phyloP scores from a whole-genome alignment of 768 basidiomycete species.

The Collybia sordida region DNA sequence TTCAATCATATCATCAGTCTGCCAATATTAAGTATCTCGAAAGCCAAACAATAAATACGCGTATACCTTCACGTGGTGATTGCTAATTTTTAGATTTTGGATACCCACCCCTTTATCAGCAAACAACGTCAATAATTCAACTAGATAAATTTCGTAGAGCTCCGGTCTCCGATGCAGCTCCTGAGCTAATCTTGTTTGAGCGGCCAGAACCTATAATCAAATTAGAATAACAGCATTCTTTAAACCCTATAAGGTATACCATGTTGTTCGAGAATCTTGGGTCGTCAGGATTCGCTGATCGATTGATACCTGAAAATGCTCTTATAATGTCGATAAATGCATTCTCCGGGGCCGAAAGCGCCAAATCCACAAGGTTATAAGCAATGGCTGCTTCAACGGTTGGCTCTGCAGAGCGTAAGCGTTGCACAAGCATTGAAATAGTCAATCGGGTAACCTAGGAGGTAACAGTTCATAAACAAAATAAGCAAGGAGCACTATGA shows the following conservation, averaged over 20 bases:
- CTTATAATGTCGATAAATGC: slow-evolving; percentile 84
- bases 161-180: slow-evolving; percentile 75
- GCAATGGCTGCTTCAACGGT: slow-evolving; percentile 90
- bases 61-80: slow-evolving; percentile 64
- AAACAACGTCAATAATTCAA: slow-evolving; percentile 85
- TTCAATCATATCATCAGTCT: slow-evolving; percentile 84
- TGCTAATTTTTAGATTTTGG: slow-evolving; percentile 73
- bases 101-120: slow-evolving; percentile 90
- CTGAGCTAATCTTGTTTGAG: slow-evolving; percentile 86
- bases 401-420: slow-evolving; percentile 81
- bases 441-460: slow-evolving; percentile 79
- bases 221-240: background rate
- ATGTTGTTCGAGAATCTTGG: slow-evolving; percentile 88
- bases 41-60: background rate
- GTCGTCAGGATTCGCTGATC: slow-evolving; percentile 86
- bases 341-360: slow-evolving; percentile 71
- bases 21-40: slow-evolving; percentile 3
- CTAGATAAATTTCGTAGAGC: slow-evolving; percentile 74
- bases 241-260: slow-evolving; percentile 36
- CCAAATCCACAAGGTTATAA: slow-evolving; percentile 88
- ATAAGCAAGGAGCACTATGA: background rate
- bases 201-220: slow-evolving; percentile 68
- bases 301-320: slow-evolving; percentile 82
- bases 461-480: background rate
- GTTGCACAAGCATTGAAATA: slow-evolving; percentile 90